Evolutionary conservation across 306 rosid genomes (phyloP).

Genomic region (Elaeagnus macrophylla): DNA sequence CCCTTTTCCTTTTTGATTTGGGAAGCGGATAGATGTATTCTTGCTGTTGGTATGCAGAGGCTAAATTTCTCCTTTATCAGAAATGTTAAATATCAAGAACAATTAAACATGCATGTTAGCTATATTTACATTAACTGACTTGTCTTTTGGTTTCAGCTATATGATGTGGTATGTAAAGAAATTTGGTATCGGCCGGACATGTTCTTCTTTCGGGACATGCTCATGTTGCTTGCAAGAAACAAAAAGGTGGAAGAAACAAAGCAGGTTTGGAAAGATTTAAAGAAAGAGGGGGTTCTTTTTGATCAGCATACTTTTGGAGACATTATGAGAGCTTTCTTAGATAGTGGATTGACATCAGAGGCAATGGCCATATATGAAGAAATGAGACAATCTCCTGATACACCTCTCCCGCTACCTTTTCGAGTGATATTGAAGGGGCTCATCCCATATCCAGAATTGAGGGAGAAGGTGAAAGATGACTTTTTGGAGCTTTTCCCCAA

Average conservation of each 20-base stretch:
- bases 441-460: constrained; percentile 67
- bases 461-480: constrained; percentile 72
- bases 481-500: constrained; percentile 75
- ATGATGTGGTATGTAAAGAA: constrained; percentile 75
- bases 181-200: constrained; percentile 96
- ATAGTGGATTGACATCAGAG: constrained; percentile 53
- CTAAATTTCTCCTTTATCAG: too few relatives aligned
- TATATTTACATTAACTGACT: neutral
- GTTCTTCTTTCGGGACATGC: constrained; percentile 91
- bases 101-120: neutral
- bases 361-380: constrained; percentile 73
- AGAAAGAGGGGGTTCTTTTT: constrained; percentile 57
- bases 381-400: constrained; percentile 79
- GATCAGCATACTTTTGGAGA: constrained; percentile 98
- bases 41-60: too few relatives aligned
- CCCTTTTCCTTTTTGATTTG: too few relatives aligned
- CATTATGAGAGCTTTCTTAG: constrained; percentile 58
- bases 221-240: constrained; percentile 86
- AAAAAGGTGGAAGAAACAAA: constrained; percentile 57
- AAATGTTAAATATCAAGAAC: neutral
- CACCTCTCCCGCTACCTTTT: constrained; percentile 74
- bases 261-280: constrained; percentile 75
- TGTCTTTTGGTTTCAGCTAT: constrained; percentile 38
- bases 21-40: too few relatives aligned
- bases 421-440: constrained; percentile 87